A percentile compares a stretch with the other conserved stretches of the same genome.
phyloP scores from a whole-genome alignment of 805 yeast genomes.

The Monosporozyma servazzii region DNA sequence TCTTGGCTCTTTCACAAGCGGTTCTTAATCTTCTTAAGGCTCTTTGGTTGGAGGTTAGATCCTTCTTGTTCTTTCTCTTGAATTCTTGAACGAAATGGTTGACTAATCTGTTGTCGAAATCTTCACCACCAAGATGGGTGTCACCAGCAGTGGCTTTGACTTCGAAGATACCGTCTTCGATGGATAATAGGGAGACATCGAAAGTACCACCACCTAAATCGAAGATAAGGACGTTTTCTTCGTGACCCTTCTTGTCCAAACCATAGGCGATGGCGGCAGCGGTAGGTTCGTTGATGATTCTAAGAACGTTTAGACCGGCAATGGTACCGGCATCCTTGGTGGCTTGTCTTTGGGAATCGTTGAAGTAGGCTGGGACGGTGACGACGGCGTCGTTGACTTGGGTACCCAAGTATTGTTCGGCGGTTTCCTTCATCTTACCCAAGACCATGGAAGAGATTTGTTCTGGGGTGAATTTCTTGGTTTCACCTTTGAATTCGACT shows the following conservation, averaged over 20 bases:
- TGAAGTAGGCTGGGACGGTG: conserved; percentile 93
- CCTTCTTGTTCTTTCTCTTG: conserved; percentile 97
- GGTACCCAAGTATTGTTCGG: conserved; percentile 82
- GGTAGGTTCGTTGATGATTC: conserved; percentile 93
- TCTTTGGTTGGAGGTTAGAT: conserved; percentile 86
- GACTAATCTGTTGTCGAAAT: conserved; percentile 93
- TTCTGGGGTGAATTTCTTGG: conserved; percentile 83
- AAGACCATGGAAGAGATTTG: conserved; percentile 91
- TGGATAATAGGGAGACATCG: conserved; percentile 89
- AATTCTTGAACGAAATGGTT: conserved; percentile 89
- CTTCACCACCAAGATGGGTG: conserved; percentile 96
- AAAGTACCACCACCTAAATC: conserved; percentile 99
- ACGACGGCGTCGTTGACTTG: conserved; percentile 85
- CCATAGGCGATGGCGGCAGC: conserved; percentile 99
- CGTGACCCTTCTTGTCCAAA: conserved; percentile 57
- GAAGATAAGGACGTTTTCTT: conserved; percentile 85
- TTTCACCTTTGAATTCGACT: conserved; percentile 84
- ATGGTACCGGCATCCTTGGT: conserved; percentile 94
- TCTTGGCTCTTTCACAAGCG: conserved; percentile 98
- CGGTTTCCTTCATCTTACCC: conserved; percentile 86
- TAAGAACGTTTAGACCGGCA: conserved; percentile 87
- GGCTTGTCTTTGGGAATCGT: conserved; percentile 95
- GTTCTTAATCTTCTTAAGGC: conserved; percentile 97
- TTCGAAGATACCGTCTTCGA: conserved; percentile 94
- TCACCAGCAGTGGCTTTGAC: conserved; percentile 84